phyloP scores from a whole-genome alignment of 495 filamentous ascomycete species.

The Jackrogersella minutella region DNA sequence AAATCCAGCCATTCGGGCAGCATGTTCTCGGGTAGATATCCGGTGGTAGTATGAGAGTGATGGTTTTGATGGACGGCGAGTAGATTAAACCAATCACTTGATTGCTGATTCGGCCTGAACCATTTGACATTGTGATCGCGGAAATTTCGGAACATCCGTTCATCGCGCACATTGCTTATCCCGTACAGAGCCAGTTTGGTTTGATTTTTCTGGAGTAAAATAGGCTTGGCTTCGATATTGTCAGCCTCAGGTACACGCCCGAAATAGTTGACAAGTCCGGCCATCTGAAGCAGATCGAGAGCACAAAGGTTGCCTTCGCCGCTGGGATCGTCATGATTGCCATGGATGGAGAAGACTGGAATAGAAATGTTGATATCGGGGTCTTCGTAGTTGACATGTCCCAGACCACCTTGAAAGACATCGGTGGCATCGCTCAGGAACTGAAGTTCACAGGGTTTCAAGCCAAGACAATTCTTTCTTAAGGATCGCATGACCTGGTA shows the following conservation, averaged over 20 bases:
- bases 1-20: conserved; percentile 91
- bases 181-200: conserved; percentile 97
- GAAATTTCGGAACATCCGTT: conserved; percentile 92
- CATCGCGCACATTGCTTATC: conserved; percentile 95
- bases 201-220: conserved; percentile 89
- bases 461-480: conserved; percentile 90
- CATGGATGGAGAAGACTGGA: conserved; percentile 97
- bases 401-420: conserved; percentile 83
- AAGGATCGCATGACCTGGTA: conserved; percentile 96
- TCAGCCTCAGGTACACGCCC: conserved; percentile 90
- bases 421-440: conserved; percentile 92
- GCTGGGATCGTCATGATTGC: conserved; percentile 97
- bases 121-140: conserved; percentile 93
- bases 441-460: conserved; percentile 94
- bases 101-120: conserved; percentile 82
- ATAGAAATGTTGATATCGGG: conserved; percentile 97
- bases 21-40: conserved; percentile 93
- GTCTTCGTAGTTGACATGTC: conserved; percentile 97
- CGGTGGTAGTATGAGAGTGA: conserved; percentile 85
- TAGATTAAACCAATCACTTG: conserved; percentile 94
- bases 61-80: conserved; percentile 98
- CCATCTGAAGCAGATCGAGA: conserved; percentile 88
- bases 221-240: conserved; percentile 88
- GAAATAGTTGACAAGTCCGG: conserved; percentile 95
- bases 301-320: conserved; percentile 91